These are phyloP conservation scores for Picea mariana DNA, from an alignment of 83 land plant genomes.

Conservation along the genomic window DNA sequence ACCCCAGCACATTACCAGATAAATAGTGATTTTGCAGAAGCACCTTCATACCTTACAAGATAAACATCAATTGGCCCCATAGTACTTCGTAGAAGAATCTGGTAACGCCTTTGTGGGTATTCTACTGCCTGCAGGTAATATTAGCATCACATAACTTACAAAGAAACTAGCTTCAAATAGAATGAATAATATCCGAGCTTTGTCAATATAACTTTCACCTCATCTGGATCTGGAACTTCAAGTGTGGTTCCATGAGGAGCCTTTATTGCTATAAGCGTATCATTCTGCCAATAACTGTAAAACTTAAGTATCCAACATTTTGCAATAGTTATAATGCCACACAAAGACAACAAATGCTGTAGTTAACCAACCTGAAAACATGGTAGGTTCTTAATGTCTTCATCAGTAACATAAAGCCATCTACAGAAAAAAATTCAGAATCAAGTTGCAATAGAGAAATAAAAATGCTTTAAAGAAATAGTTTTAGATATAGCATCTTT, in stretches of 20 bases:
- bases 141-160: too few relatives aligned
- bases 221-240: slow-evolving; percentile 93
- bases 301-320: not conserved
- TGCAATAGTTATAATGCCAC: not conserved
- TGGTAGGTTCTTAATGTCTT: slow-evolving; percentile 59
- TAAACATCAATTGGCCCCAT: slow-evolving; percentile 88
- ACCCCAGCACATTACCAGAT: too few relatives aligned
- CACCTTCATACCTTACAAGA: slow-evolving; percentile 87
- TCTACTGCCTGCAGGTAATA: too few relatives aligned
- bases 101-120: slow-evolving; percentile 70
- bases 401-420: slow-evolving; percentile 58
- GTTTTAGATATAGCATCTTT: not conserved
- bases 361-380: slow-evolving; percentile 56
- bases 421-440: slow-evolving; percentile 17
- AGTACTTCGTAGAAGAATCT: slow-evolving; percentile 68
- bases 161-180: not conserved
- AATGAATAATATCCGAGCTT: not conserved
- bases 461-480: not conserved
- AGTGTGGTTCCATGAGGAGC: slow-evolving; percentile 92
- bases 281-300: slow-evolving; percentile 24
- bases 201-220: slow-evolving; percentile 31
- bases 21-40: too few relatives aligned
- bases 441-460: not conserved
- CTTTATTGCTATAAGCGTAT: slow-evolving; percentile 63
- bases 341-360: not conserved